These are phyloP conservation scores for Dipteronia sinensis DNA, from an alignment of 345 rosid genomes.

Conservation along the genomic window DNA sequence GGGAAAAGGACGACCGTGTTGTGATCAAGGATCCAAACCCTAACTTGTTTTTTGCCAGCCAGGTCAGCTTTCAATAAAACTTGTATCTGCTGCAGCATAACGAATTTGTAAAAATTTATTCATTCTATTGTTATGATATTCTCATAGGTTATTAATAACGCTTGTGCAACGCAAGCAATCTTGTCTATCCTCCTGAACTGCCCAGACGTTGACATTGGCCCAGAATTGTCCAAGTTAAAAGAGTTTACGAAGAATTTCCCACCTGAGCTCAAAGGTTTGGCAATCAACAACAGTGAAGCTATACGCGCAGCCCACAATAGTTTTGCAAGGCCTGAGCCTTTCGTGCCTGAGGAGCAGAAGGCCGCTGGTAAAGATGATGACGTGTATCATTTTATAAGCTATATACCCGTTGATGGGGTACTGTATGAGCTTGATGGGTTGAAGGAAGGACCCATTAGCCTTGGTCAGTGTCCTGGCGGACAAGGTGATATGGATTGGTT, in stretches of 20 bases:
- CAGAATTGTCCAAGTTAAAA: slow-evolving; percentile 74
- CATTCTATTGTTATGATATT: not conserved
- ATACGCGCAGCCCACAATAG: slow-evolving; percentile 92
- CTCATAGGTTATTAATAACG: slow-evolving; percentile 87
- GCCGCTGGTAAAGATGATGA: slow-evolving; percentile 91
- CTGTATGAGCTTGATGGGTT: slow-evolving; percentile 96
- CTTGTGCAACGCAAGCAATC: slow-evolving; percentile 99
- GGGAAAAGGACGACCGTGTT: slow-evolving; percentile 88
- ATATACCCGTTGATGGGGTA: slow-evolving; percentile 86
- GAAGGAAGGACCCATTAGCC: slow-evolving; percentile 96
- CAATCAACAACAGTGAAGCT: slow-evolving; percentile 94
- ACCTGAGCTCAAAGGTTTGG: slow-evolving; percentile 91
- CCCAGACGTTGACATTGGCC: slow-evolving; percentile 86
- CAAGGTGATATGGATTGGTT: slow-evolving; percentile 76
- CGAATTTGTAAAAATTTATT: not conserved
- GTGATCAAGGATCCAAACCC: slow-evolving; percentile 78
- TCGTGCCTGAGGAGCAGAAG: slow-evolving; percentile 89
- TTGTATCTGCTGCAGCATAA: not conserved
- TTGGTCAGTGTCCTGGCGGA: slow-evolving; percentile 72
- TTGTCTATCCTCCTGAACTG: slow-evolving; percentile 87
- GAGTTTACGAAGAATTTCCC: slow-evolving; percentile 93
- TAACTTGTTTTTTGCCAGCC: slow-evolving; percentile 87
- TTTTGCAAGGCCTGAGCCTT: slow-evolving; percentile 98
- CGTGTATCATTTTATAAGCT: slow-evolving; percentile 96
- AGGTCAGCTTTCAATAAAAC: slow-evolving; percentile 46